Evolutionary conservation across 306 rosid genomes (phyloP).

Genomic region (Prunus mira): DNA sequence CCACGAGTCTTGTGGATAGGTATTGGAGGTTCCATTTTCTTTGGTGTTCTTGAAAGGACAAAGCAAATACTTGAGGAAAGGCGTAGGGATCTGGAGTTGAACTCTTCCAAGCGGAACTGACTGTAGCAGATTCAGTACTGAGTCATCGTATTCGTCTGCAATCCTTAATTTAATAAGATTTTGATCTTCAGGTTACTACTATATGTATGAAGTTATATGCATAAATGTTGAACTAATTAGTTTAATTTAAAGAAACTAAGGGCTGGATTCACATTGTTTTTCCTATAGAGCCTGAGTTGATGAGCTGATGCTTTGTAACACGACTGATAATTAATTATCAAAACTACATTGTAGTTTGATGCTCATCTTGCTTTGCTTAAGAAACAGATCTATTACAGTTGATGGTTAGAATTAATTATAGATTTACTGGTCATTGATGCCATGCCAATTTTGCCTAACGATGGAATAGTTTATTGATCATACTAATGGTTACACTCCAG

Average conservation of each 20-base stretch:
- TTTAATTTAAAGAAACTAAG: too few relatives aligned
- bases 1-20: slow-evolving; percentile 86
- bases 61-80: slow-evolving; percentile 57
- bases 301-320: not conserved
- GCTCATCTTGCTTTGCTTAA: too few relatives aligned
- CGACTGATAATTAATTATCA: too few relatives aligned
- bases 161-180: not conserved
- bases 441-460: too few relatives aligned
- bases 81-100: slow-evolving; percentile 7
- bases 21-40: slow-evolving; percentile 76
- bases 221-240: not conserved
- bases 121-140: not conserved
- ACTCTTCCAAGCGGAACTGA: not conserved
- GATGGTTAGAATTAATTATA: too few relatives aligned
- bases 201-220: too few relatives aligned
- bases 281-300: not conserved
- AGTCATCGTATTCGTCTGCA: not conserved
- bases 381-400: too few relatives aligned
- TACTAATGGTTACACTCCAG: too few relatives aligned
- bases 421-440: too few relatives aligned
- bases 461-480: too few relatives aligned
- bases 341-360: too few relatives aligned
- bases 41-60: slow-evolving; percentile 70
- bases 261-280: not conserved
- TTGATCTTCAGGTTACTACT: not conserved